Conservation (phyloP, 1,284 basidiomycete species). For the Porodaedalea pini region DNA sequence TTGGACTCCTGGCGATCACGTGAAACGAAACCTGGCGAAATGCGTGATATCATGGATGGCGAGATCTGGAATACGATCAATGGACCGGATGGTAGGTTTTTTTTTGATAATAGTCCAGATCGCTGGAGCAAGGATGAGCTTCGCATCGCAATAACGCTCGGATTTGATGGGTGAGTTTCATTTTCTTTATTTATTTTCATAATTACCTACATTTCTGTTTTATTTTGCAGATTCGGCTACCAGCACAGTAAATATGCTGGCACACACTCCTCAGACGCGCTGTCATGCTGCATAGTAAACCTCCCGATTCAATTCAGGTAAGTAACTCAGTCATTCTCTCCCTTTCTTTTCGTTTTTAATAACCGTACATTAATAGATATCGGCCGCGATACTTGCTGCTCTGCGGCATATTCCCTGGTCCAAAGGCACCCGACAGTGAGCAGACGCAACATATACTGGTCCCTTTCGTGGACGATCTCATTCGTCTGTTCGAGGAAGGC, state of each 20-base stretch:
- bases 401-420: slow-evolving; percentile 16
- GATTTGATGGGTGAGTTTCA: slow-evolving; percentile 19
- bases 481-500: slow-evolving; percentile 13
- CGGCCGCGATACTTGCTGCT: slow-evolving; percentile 10
- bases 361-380: slow-evolving; percentile 13
- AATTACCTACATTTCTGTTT: neutral
- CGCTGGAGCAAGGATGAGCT: slow-evolving; percentile 14
- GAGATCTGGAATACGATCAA: slow-evolving; percentile 18
- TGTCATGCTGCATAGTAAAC: neutral
- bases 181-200: neutral
- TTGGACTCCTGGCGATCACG: slow-evolving; percentile 8
- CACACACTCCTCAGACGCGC: slow-evolving; percentile 8
- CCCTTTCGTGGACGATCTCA: slow-evolving; percentile 13
- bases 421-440: slow-evolving; percentile 11
- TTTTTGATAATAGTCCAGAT: slow-evolving; percentile 15
- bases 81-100: slow-evolving; percentile 16
- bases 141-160: slow-evolving; percentile 13
- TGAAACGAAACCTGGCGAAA: neutral
- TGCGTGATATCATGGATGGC: slow-evolving; percentile 12
- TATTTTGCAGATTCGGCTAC: neutral
- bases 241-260: slow-evolving; percentile 5
- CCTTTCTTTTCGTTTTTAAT: neutral
- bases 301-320: neutral
- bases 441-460: slow-evolving; percentile 15
- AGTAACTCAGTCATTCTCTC: neutral